Percentiles rank a stretch among this genome's conserved stretches.
Evolutionary conservation across 768 basidiomycete genomes (phyloP).

Genomic region (Lepiota venenata): DNA sequence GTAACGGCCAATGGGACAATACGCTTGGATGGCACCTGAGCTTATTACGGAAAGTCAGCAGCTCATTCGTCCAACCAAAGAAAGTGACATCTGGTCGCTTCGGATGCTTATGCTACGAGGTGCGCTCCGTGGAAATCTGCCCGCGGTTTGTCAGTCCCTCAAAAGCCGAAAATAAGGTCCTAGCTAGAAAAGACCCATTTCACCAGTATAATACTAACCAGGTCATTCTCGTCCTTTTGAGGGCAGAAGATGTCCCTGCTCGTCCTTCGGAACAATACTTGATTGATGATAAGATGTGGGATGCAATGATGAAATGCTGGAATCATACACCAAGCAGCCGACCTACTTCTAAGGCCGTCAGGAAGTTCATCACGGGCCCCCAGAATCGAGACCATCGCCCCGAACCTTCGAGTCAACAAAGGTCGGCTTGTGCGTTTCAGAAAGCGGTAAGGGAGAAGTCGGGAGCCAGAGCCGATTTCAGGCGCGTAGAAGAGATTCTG

Average conservation of each 20-base stretch:
- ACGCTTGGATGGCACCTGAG: slow-evolving; percentile 8
- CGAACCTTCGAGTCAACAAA: background rate
- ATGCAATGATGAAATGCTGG: background rate
- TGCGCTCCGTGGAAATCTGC: background rate
- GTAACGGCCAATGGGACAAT: background rate
- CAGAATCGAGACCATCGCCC: background rate
- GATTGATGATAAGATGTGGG: background rate
- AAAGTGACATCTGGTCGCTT: slow-evolving; percentile 8
- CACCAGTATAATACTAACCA: background rate
- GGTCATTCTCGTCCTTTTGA: background rate
- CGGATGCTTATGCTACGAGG: slow-evolving; percentile 8
- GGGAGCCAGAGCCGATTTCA: too few relatives aligned
- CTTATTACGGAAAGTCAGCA: background rate
- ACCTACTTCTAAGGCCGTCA: background rate
- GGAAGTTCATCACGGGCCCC: background rate
- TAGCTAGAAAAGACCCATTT: background rate
- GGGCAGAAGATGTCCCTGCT: too few relatives aligned
- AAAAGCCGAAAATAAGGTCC: background rate
- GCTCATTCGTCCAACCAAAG: background rate
- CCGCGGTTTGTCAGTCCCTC: background rate
- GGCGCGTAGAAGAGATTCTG: too few relatives aligned
- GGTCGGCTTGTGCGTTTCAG: background rate
- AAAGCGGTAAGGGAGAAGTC: too few relatives aligned
- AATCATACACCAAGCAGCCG: background rate
- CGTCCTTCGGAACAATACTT: background rate